Conservation (phyloP, 805 yeast genomes). For the Ogataea dorogensis region DNA sequence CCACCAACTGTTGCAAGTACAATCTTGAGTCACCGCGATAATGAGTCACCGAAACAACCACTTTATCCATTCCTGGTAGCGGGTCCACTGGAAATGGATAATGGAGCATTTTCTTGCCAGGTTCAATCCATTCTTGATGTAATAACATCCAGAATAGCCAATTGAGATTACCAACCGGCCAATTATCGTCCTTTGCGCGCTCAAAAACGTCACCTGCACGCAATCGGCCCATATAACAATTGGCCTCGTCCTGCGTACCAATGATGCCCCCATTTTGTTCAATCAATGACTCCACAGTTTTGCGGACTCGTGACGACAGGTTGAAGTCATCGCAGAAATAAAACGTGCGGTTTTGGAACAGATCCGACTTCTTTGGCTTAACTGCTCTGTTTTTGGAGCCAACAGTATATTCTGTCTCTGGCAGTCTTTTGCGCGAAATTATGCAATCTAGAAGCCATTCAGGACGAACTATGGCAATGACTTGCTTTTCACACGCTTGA, state of each 20-base stretch:
- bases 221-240: constrained; percentile 61
- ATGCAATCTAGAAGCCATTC: constrained; percentile 79
- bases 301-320: constrained; percentile 43
- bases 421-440: constrained; percentile 46
- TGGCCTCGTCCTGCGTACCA: constrained; percentile 22
- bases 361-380: constrained; percentile 13
- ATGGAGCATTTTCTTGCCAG: constrained; percentile 54
- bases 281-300: constrained; percentile 45
- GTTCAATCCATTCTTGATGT: constrained; percentile 53
- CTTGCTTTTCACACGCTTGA: constrained; percentile 30
- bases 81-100: constrained; percentile 62
- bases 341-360: constrained; percentile 46
- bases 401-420: constrained; percentile 54
- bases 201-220: constrained; percentile 57
- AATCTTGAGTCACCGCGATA: constrained; percentile 82
- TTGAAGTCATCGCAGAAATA: constrained; percentile 56
- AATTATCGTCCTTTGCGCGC: constrained; percentile 39
- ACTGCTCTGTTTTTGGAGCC: constrained; percentile 11
- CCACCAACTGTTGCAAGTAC: constrained; percentile 63
- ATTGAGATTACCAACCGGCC: constrained; percentile 60
- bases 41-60: constrained; percentile 68
- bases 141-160: constrained; percentile 76
- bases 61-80: constrained; percentile 51
- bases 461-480: constrained; percentile 66
- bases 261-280: constrained; percentile 55